Percentiles rank a stretch among this genome's conserved stretches.
Evolutionary conservation across 176 grass and related monocot species (phyloP).

Genomic region (Ananas comosus): DNA sequence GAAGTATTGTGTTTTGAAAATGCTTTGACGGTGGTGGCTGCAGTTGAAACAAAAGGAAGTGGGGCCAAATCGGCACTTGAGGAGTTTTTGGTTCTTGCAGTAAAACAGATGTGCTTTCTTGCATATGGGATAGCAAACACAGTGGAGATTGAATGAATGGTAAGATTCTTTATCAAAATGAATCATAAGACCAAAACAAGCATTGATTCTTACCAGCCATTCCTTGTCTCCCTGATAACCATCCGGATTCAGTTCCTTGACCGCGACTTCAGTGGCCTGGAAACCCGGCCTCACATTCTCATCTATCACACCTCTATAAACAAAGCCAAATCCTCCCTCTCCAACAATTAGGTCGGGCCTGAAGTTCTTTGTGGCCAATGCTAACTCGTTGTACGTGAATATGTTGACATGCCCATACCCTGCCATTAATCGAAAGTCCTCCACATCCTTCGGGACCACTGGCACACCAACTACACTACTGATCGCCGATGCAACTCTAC

Average conservation of each 20-base stretch:
- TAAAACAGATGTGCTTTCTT: too few species aligned
- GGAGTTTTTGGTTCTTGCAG: too few species aligned
- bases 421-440: constrained; percentile 48
- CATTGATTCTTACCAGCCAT: constrained; percentile 46
- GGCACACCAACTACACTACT: constrained; percentile 11
- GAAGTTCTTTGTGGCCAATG: constrained; percentile 42
- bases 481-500: constrained; percentile 44
- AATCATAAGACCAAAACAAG: neutral
- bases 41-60: too few species aligned
- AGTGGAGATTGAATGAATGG: neutral
- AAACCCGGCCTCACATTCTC: constrained; percentile 13
- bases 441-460: constrained; percentile 50
- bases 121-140: neutral
- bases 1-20: too few species aligned
- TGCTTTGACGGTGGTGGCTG: too few species aligned
- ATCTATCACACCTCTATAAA: constrained; percentile 41
- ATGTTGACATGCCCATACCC: constrained; percentile 39
- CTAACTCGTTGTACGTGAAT: constrained; percentile 55
- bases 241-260: constrained; percentile 58
- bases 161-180: too few species aligned
- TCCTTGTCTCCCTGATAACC: constrained; percentile 78
- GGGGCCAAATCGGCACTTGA: too few species aligned
- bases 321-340: constrained; percentile 75
- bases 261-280: constrained; percentile 32
- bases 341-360: constrained; percentile 43